Conservation (phyloP, 768 basidiomycete species). For the Mycena polygramma region DNA sequence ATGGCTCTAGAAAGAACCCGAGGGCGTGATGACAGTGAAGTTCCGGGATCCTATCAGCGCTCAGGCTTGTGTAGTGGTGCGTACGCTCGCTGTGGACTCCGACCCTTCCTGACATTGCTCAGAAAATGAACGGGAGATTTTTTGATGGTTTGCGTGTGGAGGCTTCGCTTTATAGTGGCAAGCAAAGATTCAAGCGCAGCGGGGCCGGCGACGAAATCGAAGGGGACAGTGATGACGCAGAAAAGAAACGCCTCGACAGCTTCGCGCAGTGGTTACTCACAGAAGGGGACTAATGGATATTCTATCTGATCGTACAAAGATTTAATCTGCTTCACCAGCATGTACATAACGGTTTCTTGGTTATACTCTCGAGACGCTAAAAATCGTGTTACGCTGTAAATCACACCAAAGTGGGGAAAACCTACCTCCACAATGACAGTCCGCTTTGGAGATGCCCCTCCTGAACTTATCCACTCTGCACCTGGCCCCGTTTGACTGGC, state of each 20-base stretch:
- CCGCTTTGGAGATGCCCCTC: constrained; percentile 60
- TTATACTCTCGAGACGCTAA: constrained; percentile 81
- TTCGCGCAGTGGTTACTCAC: constrained; percentile 91
- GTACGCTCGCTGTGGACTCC: constrained; percentile 45
- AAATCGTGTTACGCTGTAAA: neutral
- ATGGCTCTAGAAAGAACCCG: constrained; percentile 80
- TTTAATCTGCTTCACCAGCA: constrained; percentile 66
- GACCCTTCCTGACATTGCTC: constrained; percentile 5
- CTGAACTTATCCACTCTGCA: constrained; percentile 62
- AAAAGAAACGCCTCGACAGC: constrained; percentile 87
- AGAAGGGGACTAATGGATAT: constrained; percentile 71
- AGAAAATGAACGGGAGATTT: constrained; percentile 97
- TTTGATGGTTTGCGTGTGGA: constrained; percentile 88
- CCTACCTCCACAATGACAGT: constrained; percentile 81
- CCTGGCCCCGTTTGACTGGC: constrained; percentile 50
- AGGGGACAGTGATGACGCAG: constrained; percentile 77
- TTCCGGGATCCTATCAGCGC: constrained; percentile 95
- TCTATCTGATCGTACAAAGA: constrained; percentile 17
- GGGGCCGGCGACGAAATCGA: constrained; percentile 75
- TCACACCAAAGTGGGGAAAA: constrained; percentile 13
- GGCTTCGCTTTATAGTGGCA: constrained; percentile 86
- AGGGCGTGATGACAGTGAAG: constrained; percentile 96
- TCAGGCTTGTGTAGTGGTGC: constrained; percentile 89
- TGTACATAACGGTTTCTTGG: constrained; percentile 75
- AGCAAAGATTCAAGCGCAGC: constrained; percentile 83